phyloP scores from a whole-genome alignment of 2,329 filamentous ascomycete species.

The Didymella pomorum region DNA sequence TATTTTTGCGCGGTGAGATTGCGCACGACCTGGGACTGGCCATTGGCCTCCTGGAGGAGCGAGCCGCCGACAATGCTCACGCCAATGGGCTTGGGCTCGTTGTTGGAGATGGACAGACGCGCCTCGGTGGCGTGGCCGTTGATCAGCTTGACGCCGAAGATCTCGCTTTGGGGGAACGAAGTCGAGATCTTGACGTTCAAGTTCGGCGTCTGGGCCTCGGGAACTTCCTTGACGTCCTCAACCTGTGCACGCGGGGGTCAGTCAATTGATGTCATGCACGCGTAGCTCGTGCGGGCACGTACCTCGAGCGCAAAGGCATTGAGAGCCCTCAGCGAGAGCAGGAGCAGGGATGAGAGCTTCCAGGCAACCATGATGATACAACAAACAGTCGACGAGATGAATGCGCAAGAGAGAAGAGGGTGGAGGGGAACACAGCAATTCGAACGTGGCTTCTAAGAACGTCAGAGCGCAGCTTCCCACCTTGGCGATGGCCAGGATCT shows the following conservation, averaged over 20 bases:
- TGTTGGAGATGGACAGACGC: constrained; percentile 82
- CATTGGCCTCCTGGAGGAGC: constrained; percentile 67
- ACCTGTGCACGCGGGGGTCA: constrained; percentile 40
- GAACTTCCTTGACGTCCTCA: constrained; percentile 44
- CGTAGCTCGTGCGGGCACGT: constrained; percentile 50
- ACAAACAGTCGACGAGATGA: constrained; percentile 21
- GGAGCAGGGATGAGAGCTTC: constrained; percentile 74
- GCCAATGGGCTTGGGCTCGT: constrained; percentile 77
- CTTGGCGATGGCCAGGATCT: constrained; percentile 26
- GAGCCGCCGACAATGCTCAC: constrained; percentile 80
- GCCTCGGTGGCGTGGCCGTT: constrained; percentile 89
- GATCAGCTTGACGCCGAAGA: constrained; percentile 94
- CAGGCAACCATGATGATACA: constrained; percentile 71
- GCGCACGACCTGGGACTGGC: constrained; percentile 70
- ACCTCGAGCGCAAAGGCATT: constrained; percentile 69
- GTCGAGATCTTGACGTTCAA: constrained; percentile 64
- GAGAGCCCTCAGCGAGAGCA: constrained; percentile 74
- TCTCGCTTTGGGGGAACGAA: constrained; percentile 72
- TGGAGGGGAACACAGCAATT: constrained; percentile 27
- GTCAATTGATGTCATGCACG: constrained; percentile 47
- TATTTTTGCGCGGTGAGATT: constrained; percentile 85
- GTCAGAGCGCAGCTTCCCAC: constrained; percentile 25
- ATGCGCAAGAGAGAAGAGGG: constrained; percentile 16
- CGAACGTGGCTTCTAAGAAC: constrained; percentile 44
- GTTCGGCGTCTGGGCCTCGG: constrained; percentile 68